These are phyloP conservation scores for Chaetomidium leptoderma DNA, from an alignment of 495 filamentous ascomycete genomes.

Conservation along the genomic window DNA sequence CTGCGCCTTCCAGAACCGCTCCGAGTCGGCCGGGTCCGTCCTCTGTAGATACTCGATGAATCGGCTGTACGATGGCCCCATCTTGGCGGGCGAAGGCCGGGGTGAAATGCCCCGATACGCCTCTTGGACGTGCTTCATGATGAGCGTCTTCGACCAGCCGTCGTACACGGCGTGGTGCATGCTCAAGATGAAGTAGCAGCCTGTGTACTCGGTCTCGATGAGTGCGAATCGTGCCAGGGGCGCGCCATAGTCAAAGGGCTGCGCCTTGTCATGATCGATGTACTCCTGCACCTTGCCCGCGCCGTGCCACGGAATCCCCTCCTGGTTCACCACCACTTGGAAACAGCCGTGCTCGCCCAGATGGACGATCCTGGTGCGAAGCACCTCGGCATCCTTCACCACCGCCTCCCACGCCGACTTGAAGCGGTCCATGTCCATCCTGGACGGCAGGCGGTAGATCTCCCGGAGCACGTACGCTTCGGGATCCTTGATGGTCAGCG, in stretches of 20 bases:
- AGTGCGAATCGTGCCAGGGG: conserved; percentile 26
- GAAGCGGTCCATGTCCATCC: conserved; percentile 32
- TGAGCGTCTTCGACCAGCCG: conserved; percentile 53
- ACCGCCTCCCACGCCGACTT: background rate
- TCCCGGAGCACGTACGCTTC: conserved; percentile 41
- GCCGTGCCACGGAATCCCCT: background rate
- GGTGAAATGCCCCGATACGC: conserved; percentile 24
- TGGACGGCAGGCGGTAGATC: conserved; percentile 39
- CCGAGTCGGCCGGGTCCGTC: background rate
- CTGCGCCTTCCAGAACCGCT: background rate
- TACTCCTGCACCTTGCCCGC: background rate
- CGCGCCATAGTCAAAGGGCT: conserved; percentile 16
- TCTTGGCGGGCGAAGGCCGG: background rate
- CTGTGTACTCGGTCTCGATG: conserved; percentile 9
- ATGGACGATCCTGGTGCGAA: background rate
- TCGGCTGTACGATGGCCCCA: background rate
- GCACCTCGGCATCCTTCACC: background rate
- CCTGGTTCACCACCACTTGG: background rate
- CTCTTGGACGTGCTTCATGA: conserved; percentile 43
- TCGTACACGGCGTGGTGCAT: conserved; percentile 64
- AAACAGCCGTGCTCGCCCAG: too few species aligned
- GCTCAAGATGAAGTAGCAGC: conserved; percentile 47
- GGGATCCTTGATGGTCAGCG: conserved; percentile 38
- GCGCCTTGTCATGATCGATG: background rate
- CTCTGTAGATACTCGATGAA: conserved; percentile 30